These are phyloP conservation scores for Termitomyces sp. DNA, from an alignment of 768 basidiomycete species.

Conservation along the genomic window DNA sequence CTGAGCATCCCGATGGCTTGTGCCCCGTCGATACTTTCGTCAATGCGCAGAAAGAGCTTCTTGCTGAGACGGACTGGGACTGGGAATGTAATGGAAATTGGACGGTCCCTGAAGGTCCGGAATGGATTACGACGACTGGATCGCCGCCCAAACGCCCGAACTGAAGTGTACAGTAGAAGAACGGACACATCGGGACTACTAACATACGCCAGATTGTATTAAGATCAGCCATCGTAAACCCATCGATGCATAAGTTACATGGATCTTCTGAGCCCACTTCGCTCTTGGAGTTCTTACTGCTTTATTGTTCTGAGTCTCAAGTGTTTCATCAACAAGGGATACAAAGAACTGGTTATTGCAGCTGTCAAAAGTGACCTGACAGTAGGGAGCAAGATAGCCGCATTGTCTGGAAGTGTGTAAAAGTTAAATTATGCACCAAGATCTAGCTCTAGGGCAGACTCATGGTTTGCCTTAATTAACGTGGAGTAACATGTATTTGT, in stretches of 20 bases:
- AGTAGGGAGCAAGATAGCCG: background rate
- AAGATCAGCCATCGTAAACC: too few relatives aligned
- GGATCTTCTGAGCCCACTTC: too few relatives aligned
- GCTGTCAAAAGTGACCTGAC: background rate
- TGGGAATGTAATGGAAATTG: conserved; percentile 79
- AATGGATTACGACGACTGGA: conserved; percentile 76
- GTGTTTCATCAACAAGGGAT: background rate
- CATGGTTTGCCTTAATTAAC: too few relatives aligned
- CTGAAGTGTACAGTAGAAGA: background rate
- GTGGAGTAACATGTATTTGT: too few relatives aligned
- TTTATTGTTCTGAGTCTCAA: background rate
- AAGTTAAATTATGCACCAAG: background rate
- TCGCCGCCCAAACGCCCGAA: conserved; percentile 38
- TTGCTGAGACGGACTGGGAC: conserved; percentile 64
- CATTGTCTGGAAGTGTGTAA: background rate
- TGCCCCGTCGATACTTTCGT: conserved; percentile 76
- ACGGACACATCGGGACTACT: too few relatives aligned
- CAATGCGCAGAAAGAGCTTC: conserved; percentile 59
- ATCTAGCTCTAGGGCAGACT: too few relatives aligned
- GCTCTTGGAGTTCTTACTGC: background rate
- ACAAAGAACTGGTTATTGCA: background rate
- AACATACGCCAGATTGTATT: too few relatives aligned
- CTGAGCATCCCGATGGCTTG: conserved; percentile 67
- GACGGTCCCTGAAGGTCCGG: conserved; percentile 58
- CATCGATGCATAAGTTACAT: too few relatives aligned